A percentile compares a stretch with the other conserved stretches of the same genome.
Evolutionary conservation across 345 rosid genomes (phyloP).

Genomic region (Abelmoschus esculentus): DNA sequence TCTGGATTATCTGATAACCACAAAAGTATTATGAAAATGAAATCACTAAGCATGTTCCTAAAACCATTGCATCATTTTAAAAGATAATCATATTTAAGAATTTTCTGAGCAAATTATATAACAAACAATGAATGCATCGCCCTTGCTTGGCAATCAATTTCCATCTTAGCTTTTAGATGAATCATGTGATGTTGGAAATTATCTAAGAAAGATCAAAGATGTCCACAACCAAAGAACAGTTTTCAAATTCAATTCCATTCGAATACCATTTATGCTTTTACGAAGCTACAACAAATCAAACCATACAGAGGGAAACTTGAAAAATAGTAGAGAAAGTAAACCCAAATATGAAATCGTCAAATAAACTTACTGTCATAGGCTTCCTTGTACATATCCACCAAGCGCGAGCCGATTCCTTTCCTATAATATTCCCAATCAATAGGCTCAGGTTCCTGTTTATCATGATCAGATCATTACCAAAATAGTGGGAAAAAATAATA

Average conservation of each 20-base stretch:
- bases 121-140: neutral
- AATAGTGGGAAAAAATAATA: neutral
- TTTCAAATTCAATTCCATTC: neutral
- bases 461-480: neutral
- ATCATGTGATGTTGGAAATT: neutral
- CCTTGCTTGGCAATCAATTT: neutral
- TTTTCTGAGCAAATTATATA: neutral
- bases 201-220: neutral
- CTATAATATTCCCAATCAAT: constrained; percentile 91
- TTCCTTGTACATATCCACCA: constrained; percentile 96
- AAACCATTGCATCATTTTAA: neutral
- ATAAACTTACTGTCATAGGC: constrained; percentile 77
- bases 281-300: neutral
- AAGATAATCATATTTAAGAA: neutral
- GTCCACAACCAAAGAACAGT: neutral
- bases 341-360: neutral
- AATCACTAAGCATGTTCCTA: neutral
- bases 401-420: constrained; percentile 79
- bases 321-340: neutral
- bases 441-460: constrained; percentile 88
- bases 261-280: neutral
- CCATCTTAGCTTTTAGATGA: neutral
- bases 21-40: neutral
- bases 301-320: neutral
- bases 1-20: neutral